Evolutionary conservation across 176 grass and related monocot species (phyloP), one percentile per base, ranked within the genome.

Genomic region (Carex kokanica): DNA sequence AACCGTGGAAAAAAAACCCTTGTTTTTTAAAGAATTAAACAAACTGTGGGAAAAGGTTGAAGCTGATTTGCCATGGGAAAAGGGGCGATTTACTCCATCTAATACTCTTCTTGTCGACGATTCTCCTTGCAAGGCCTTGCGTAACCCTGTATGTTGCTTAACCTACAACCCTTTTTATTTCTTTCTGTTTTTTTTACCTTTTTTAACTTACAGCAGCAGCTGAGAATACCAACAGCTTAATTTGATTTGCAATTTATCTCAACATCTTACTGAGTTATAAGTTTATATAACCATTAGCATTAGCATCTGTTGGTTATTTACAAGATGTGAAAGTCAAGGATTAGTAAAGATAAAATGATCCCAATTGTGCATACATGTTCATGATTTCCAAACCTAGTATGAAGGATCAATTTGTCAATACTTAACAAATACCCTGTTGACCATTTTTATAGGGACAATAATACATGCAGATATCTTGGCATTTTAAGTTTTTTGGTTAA

Each of bases 41-140:
- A 96, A 93, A 88, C 41, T 96, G 51, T 96, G 91, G 93, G 87
- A 93, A 63, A 93, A 89, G 71, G 87, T 87, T 87, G 90, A 91
- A 81, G 79, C 79, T 81, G 87, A 84, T 83, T 91, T 96, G 81
- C 93, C 93, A 49, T 96, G 91, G 91, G 64, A 86, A 68, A 64
- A 83, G 17, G 93, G 93, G 34, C 83, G 80, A 29, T 96, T 86
- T 83, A 87, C 88, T 45, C 85, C 91, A 62, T 91, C 83, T 27
- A 96, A 96, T 89, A 96, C 91, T n/a, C 68, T 96, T 84, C 90
- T 96, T 58, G 74, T 96, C 60, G 93, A 96, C 60, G 93, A 96
- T 86, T 93, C 90, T 85, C 93, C 93, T 83, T 93, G 89, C 85
- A 96, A 96, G 88, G 90, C 91, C 60, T 86, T 92, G 27, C 77